A percentile compares a stretch with the other conserved stretches of the same genome.
Conservation (phyloP, 1,284 basidiomycete genomes). For the Takashimella koratensis region DNA sequence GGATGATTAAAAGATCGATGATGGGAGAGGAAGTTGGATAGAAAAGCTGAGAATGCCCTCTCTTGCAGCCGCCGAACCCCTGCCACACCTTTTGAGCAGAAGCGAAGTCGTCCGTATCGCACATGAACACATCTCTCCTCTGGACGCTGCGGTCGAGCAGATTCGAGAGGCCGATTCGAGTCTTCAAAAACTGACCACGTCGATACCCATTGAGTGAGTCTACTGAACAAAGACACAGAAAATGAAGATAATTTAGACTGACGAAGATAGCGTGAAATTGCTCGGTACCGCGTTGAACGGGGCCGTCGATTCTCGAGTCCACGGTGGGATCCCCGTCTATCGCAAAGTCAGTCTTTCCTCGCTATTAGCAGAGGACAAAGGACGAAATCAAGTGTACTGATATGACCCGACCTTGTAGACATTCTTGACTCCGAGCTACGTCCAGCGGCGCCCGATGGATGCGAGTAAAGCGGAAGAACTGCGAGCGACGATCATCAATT, state of each 20-base stretch:
- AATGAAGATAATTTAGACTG: neutral
- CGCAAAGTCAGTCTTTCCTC: constrained; percentile 52
- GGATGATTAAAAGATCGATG: too few relatives aligned
- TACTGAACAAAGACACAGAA: neutral
- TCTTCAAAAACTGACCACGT: constrained; percentile 20
- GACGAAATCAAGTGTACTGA: too few relatives aligned
- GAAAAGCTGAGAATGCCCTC: too few relatives aligned
- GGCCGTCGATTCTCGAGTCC: constrained; percentile 76
- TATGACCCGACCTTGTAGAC: too few relatives aligned
- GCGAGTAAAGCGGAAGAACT: constrained; percentile 67
- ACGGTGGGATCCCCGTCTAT: constrained; percentile 73
- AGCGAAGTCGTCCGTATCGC: constrained; percentile 80
- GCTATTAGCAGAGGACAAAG: neutral
- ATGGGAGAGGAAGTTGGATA: too few relatives aligned
- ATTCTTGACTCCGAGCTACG: constrained; percentile 72
- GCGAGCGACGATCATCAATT: constrained; percentile 70
- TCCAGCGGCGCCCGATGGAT: constrained; percentile 66
- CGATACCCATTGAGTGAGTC: constrained; percentile 31
- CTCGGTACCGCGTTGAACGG: constrained; percentile 84
- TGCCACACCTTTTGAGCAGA: constrained; percentile 86
- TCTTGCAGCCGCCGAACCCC: constrained; percentile 65
- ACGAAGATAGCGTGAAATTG: constrained; percentile 62
- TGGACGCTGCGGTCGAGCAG: constrained; percentile 77
- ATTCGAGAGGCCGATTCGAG: constrained; percentile 54
- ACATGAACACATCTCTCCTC: constrained; percentile 75